Evolutionary conservation across 2,329 filamentous ascomycete species (phyloP), one percentile per base, ranked within the genome.

Genomic region (Hirsutella thompsonii): DNA sequence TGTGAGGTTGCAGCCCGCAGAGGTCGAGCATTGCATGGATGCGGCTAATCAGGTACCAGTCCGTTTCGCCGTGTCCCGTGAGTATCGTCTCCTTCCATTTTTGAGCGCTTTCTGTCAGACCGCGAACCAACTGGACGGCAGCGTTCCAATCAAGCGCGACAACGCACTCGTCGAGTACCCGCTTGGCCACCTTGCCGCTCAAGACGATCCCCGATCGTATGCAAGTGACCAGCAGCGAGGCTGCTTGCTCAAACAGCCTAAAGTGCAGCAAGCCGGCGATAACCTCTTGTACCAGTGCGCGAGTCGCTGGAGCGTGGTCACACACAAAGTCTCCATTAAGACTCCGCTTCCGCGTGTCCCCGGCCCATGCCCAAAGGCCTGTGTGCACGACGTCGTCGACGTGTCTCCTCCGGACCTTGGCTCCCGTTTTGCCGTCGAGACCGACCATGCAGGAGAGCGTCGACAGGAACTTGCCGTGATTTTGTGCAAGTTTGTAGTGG

Each of bases 201-300:
- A 67, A 38, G 0, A 43, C 38, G 18, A 63, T 54, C 4, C 58
- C 57, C 13, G 59, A 51, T 34, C 55, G 49, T 33, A 73, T 51
- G 34, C 59, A 63, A 1, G 59, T 51, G 30, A 62, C 50, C 32
- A 72, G 61, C 11, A 71, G 56, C 3, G 52, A 50, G 14, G 62
- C 63, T 3, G 69, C 70, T 29, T 70, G 60, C 11, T 61, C 58
- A 23, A 68, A 56, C 32, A 65, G 57, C 42, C 58, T 62, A 34
- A 74, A 68, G 32, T 66, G 60, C 9, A 77, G 52, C 39, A 76
- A 59, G 2, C 69, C 68, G 32, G 58, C 50, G 20, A 77, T 57
- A 3, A 74, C 57, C 38, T 62, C 56, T 44, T 74, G 63, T 9
- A 69, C 58, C 5, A 74, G 48, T 2, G 54, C 47, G 8, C 54